Conservation (phyloP, 2,329 filamentous ascomycete species). For the Eurotiales sp. region DNA sequence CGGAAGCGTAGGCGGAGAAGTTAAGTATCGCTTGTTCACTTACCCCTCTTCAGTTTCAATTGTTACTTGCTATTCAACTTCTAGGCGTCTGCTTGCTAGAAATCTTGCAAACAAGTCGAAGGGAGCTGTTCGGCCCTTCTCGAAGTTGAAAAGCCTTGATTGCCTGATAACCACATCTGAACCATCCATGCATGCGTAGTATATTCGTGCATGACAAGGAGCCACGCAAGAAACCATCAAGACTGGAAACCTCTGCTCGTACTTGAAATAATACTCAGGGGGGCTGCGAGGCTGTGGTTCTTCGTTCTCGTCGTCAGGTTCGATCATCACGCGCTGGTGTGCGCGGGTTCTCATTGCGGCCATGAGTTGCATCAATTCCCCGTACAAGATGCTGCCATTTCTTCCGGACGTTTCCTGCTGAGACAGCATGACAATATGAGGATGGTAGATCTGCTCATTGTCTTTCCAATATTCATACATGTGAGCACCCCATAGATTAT, state of each 20-base stretch:
- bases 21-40: no score
- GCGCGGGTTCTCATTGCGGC: not conserved
- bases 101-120: not conserved
- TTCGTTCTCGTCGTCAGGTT: not conserved
- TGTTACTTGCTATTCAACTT: not conserved
- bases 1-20: no score
- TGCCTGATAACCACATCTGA: constrained; percentile 1
- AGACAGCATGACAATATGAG: not conserved
- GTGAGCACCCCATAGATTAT: no score
- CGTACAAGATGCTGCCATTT: not conserved
- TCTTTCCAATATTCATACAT: no score
- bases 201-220: not conserved
- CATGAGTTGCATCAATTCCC: not conserved
- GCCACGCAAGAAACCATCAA: not conserved
- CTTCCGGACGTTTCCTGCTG: not conserved
- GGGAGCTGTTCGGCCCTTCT: not conserved
- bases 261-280: no score
- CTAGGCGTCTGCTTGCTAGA: not conserved
- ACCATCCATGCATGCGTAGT: constrained; percentile 9
- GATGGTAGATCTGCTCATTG: no score
- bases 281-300: no score
- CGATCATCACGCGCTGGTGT: not conserved
- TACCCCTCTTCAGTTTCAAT: not conserved
- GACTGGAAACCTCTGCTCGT: no score
- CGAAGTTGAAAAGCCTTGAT: not conserved